A percentile compares a stretch with the other conserved stretches of the same genome.
Evolutionary conservation across 371 early-diverging fungal genomes (phyloP).

Genomic region (Mortierella sp.): DNA sequence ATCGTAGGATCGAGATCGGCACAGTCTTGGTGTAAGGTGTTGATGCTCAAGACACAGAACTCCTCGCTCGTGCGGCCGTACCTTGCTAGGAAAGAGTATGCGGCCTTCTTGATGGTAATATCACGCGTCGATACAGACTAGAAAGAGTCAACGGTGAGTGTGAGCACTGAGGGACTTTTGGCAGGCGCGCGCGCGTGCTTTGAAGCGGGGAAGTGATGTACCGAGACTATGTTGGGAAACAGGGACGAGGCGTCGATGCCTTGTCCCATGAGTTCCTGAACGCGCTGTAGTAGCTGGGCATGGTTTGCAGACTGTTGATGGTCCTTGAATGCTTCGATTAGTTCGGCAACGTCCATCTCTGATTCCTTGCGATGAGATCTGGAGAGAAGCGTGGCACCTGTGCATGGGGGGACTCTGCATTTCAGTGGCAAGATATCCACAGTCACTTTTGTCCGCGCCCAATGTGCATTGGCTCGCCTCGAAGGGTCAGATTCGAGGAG

Average conservation of each 20-base stretch:
- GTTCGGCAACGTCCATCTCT: constrained; percentile 42
- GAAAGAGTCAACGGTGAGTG: background rate
- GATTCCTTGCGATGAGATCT: background rate
- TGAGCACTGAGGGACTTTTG: background rate
- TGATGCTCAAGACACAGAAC: constrained; percentile 43
- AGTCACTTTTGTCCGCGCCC: no score
- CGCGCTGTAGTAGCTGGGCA: constrained; percentile 35
- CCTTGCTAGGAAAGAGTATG: constrained; percentile 26
- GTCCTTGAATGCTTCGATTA: constrained; percentile 46
- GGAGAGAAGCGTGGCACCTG: no score
- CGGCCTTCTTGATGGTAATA: constrained; percentile 35
- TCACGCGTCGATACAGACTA: constrained; percentile 45
- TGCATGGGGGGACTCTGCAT: no score
- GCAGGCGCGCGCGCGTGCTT: background rate
- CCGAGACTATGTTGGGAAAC: constrained; percentile 44
- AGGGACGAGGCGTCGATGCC: constrained; percentile 46
- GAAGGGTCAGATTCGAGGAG: no score
- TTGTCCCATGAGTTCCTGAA: constrained; percentile 52
- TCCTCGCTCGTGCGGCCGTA: constrained; percentile 39
- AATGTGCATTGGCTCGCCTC: no score
- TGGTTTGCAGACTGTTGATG: constrained; percentile 23
- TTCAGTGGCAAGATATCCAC: no score
- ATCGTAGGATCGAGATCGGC: constrained; percentile 41
- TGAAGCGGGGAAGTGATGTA: background rate
- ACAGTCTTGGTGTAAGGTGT: constrained; percentile 44